Evolutionary conservation across 2,329 filamentous ascomycete species (phyloP).

Genomic region (Phaeosphaeriaceae sp.): DNA sequence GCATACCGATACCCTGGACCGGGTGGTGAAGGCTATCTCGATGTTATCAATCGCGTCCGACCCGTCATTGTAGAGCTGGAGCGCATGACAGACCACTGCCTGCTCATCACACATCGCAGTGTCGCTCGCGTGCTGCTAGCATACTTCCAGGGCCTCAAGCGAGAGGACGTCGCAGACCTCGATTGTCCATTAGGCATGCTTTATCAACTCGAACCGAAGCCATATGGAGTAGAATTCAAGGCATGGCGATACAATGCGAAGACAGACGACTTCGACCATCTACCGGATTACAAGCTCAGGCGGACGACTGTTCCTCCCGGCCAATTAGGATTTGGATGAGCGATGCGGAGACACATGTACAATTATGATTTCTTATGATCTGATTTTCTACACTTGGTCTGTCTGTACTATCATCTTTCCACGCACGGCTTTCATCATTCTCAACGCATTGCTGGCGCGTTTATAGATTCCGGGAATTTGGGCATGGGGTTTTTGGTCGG

Average conservation of each 20-base stretch:
- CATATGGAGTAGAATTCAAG: conserved; percentile 96
- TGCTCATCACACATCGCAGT: conserved; percentile 91
- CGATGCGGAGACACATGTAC: not conserved
- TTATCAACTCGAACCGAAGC: conserved; percentile 95
- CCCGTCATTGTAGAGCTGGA: conserved; percentile 97
- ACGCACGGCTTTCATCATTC: not conserved
- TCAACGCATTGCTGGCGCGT: conserved; percentile 1
- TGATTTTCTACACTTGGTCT: not conserved
- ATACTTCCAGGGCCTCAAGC: conserved; percentile 92
- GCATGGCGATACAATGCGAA: conserved; percentile 88
- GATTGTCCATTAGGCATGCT: conserved; percentile 93
- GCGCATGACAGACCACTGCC: conserved; percentile 92
- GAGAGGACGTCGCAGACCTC: conserved; percentile 91
- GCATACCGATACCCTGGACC: conserved; percentile 96
- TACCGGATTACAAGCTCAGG: conserved; percentile 82
- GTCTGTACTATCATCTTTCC: not conserved
- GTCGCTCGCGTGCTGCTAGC: conserved; percentile 91
- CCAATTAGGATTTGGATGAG: conserved; percentile 20
- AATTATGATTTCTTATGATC: not conserved
- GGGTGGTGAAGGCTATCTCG: conserved; percentile 93
- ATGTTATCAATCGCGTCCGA: conserved; percentile 93
- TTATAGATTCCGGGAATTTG: not conserved
- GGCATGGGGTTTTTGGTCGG: not conserved
- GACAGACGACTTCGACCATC: conserved; percentile 80
- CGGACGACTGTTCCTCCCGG: conserved; percentile 46